Percentiles rank a stretch among this genome's conserved stretches.
phyloP scores from a whole-genome alignment of 805 yeast species.

The Lachancea kluyveri region DNA sequence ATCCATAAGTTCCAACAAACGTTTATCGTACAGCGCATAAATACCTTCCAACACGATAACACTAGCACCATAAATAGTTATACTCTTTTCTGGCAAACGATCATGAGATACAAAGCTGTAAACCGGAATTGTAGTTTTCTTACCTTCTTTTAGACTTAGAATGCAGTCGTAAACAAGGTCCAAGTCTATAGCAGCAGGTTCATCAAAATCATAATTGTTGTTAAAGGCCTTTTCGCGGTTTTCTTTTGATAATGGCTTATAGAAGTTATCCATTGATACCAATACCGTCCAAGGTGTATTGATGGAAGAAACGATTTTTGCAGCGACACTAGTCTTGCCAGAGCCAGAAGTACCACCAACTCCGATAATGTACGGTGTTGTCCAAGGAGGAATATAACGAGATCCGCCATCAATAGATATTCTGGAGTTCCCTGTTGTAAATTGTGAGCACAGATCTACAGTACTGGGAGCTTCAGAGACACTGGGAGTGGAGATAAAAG shows the following conservation, averaged over 20 bases:
- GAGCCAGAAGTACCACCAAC: conserved; percentile 84
- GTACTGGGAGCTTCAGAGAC: too few species aligned
- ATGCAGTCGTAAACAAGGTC: conserved; percentile 64
- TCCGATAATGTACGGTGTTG: conserved; percentile 80
- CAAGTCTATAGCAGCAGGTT: conserved; percentile 77
- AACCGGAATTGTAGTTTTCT: conserved; percentile 58
- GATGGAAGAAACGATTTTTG: conserved; percentile 65
- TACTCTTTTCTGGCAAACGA: conserved; percentile 54
- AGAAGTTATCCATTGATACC: conserved; percentile 85
- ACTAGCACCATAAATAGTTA: conserved; percentile 87
- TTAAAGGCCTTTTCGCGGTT: conserved; percentile 58
- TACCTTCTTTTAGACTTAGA: conserved; percentile 62
- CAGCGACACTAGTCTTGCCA: conserved; percentile 91
- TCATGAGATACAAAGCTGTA: conserved; percentile 61
- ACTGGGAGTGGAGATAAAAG: too few species aligned
- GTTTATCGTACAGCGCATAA: conserved; percentile 67
- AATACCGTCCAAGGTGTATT: conserved; percentile 94
- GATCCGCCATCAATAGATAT: too few species aligned
- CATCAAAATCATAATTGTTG: conserved; percentile 78
- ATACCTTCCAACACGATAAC: conserved; percentile 91
- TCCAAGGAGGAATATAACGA: conserved; percentile 76
- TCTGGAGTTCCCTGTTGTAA: too few species aligned
- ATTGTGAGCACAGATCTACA: too few species aligned
- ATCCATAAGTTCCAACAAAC: conserved; percentile 72
- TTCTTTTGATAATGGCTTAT: conserved; percentile 62